Base-by-base conservation (phyloP, 352 stramenopile species). In the Globisporangium heterothallicum region DNA sequence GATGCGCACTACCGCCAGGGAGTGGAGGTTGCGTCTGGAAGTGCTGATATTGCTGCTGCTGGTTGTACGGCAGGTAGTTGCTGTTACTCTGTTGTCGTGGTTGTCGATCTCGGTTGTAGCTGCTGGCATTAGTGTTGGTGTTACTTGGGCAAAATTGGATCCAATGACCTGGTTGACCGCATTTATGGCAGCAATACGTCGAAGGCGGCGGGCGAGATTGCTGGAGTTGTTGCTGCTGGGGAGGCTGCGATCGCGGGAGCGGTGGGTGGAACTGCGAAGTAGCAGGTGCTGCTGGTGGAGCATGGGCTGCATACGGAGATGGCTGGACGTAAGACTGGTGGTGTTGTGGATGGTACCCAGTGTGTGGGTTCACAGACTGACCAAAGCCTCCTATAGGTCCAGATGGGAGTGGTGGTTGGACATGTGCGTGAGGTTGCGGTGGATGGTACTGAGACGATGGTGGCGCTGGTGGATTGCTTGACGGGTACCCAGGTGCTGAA, bases 111-210 rank as follows among this genome's bases (percentile, higher is more conserved):
- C 38, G 24, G 48, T 38, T 35, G 45, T 47, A n/a, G 36, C 36
- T 64, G 58, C 3, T 50, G 42, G 53, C 36, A 10, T 50, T 40
- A 13, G 34, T 52, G 41, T 32, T 59, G 52, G 18, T 58, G 58
- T 32, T 63, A 66, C n/a, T 13, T 43, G 26, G 61, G 66, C 30
- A 83, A 64, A 45, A 80, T 21, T 90, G 74, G 34, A 91, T 91
- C 82, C 82, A 93, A 42, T 93, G 82, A 4, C 82, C 82, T 21
- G 78, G 75, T 35, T 78, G 65, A 14, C 72, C 72, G 58, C 82
- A 93, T 30, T 90, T 90, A 53, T 86, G 79, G 40, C 82, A 93
- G 44, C 78, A 68, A 26, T 93, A 93, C 21, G 72, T 79, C 4
- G 66, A 55, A 6, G 79, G 82, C 2, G 79, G 79, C 2, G 65